Evolutionary conservation across 345 rosid genomes (phyloP), one percentile per base, ranked within the genome.

Genomic region (Carallia pectinifolia): DNA sequence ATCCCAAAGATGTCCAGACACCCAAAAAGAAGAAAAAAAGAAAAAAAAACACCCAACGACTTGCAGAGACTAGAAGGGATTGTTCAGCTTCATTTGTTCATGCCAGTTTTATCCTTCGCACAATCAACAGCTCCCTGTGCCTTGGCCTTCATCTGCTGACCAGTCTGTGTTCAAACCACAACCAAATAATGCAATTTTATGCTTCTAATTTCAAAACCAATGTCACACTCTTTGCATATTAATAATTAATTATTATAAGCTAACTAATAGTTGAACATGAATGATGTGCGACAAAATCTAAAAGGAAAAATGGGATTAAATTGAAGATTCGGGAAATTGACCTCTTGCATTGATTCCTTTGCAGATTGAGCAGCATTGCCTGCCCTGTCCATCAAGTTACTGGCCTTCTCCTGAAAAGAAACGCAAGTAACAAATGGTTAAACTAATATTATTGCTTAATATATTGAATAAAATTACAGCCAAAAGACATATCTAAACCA

Each of bases 121-220:
- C 89, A 87, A 34, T 87, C 88, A 19, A 84, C 82, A 54, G 92
- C 91, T 56, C 82, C 92, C 65, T 78, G 79, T 70, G 92, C 88
- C 74, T 77, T 85, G 7, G 72, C 81, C 77, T 75, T 78, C 77
- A 89, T 50, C 79, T 86, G 87, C 77, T 81, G 79, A 6, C 91
- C 90, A 10, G 88, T 80, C 97, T 91, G 31, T 56, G 38, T 30
- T 16, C 30, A 53, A 48, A 73, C 18, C 61, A 23, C 38, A 58
- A 10, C 16, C 18, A 67, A 12, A 56, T 10, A 12, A 56, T 10
- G 0, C 7, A 44, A 69, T 44, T 44, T 44, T 44, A 10, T 10
- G 50, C 50, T 44, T 44, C 50, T 44, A 44, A 44, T 44, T 12
- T 12, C 50, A 44, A 10, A 44, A 44, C 50, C 17, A 4, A 31